Conservation (phyloP, 495 filamentous ascomycete species). For the Thermochaetoides thermophila region DNA sequence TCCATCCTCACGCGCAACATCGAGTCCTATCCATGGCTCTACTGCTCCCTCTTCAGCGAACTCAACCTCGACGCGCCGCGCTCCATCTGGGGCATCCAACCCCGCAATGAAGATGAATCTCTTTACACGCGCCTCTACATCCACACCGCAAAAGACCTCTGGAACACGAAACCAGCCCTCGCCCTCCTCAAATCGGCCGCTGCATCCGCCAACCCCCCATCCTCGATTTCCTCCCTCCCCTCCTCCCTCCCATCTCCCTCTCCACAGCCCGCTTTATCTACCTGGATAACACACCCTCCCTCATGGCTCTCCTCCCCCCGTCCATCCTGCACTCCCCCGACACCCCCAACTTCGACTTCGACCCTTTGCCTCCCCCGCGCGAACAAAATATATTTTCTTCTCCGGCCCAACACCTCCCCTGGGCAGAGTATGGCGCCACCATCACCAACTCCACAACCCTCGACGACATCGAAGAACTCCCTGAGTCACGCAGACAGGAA, state of each 20-base stretch:
- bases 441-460: too few relatives aligned
- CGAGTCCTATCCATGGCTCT: constrained; percentile 65
- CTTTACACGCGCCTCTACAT: constrained; percentile 71
- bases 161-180: constrained; percentile 66
- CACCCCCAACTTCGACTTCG: constrained; percentile 47
- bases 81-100: constrained; percentile 64
- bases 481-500: too few relatives aligned
- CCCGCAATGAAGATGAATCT: constrained; percentile 51
- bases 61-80: constrained; percentile 59
- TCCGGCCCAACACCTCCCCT: constrained; percentile 22
- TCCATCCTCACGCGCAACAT: constrained; percentile 50
- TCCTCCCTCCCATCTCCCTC: constrained; percentile 18
- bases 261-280: constrained; percentile 67
- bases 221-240: constrained; percentile 25
- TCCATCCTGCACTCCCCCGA: constrained; percentile 28
- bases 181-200: constrained; percentile 60
- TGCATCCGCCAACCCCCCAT: constrained; percentile 26
- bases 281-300: constrained; percentile 51
- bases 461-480: too few relatives aligned
- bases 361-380: constrained; percentile 48
- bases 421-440: too few relatives aligned
- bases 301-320: constrained; percentile 47
- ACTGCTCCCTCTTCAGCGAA: constrained; percentile 58
- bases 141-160: constrained; percentile 67
- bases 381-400: constrained; percentile 33